A percentile compares a stretch with the other conserved stretches of the same genome.
phyloP scores from a whole-genome alignment of 2,329 filamentous ascomycete genomes.

The Aspergillus chevalieri region DNA sequence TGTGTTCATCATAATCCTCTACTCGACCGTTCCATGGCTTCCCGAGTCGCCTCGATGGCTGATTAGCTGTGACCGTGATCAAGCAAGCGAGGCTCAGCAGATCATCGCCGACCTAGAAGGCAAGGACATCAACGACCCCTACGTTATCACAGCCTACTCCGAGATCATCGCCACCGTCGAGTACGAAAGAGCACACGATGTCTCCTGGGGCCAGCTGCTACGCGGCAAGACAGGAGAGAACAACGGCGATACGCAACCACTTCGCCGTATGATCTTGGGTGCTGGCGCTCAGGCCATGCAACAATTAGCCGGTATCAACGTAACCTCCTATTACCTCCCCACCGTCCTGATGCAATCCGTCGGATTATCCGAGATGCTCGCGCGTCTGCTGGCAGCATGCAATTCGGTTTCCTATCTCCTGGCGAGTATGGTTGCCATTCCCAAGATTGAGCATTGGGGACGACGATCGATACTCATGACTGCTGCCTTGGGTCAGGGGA shows the following conservation, averaged over 20 bases:
- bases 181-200: constrained; percentile 45
- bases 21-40: constrained; percentile 27
- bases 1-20: constrained; percentile 21
- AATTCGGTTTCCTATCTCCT: constrained; percentile 44
- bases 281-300: constrained; percentile 38
- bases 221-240: constrained; percentile 31
- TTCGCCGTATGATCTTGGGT: constrained; percentile 41
- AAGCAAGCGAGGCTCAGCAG: constrained; percentile 33
- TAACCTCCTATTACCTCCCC: constrained; percentile 34
- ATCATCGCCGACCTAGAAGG: constrained; percentile 35
- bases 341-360: constrained; percentile 41
- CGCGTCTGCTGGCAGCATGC: constrained; percentile 41
- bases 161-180: constrained; percentile 45
- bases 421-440: constrained; percentile 37
- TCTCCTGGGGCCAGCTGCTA: constrained; percentile 47
- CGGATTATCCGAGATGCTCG: constrained; percentile 27
- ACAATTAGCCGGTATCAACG: constrained; percentile 33
- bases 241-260: constrained; percentile 25
- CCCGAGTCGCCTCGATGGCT: constrained; percentile 29
- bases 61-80: constrained; percentile 7
- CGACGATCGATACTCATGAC: constrained; percentile 46
- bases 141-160: constrained; percentile 35
- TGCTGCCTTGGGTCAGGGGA: constrained; percentile 43
- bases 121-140: constrained; percentile 33
- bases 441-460: constrained; percentile 45